Base-by-base conservation (phyloP, 2,329 filamentous ascomycete genomes). In the Fusarium sp. region DNA sequence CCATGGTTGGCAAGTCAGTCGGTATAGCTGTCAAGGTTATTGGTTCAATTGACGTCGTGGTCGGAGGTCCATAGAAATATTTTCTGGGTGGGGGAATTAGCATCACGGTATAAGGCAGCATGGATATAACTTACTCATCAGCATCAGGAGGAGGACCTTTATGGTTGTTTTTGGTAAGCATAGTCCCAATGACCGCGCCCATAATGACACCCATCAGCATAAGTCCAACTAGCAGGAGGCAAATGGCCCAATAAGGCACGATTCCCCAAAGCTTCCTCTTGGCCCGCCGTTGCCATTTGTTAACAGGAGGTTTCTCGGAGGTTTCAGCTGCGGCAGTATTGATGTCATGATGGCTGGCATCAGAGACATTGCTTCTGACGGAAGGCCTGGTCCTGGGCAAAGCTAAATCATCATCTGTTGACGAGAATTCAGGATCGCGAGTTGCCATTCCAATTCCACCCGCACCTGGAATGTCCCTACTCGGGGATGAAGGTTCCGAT, bases 371-470 rank as follows among this genome's bases (percentile, higher is more conserved):
- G 68, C 86, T 90, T 38, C 84, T 79, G 3, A 84, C 79, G 0
- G 86, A 88, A 47, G 83, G 82, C 9, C 83, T 83, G 16, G 86
- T 86, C 26, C 81, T 81, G 26, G 84, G 82, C 8, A 83, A 82
- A 44, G 82, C 81, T 3, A 89, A 77, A 48, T 89, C 88, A 23
- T 82, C 88, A 18, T 82, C 79, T 7, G 81, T 83, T 2, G 88
- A 88, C 16, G 86, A 84, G 76, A 89, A 91, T 69, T 90, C 88
- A 0, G 88, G 89, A 63, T 91, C 86, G 26, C 86, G 82, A 9
- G 88, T 87, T 6, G 88, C 88, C 21, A 89, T 77, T 5, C 88
- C 88, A 29, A 90, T 81, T 18, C 88, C 88, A 6, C 88, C 88
- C 8, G 88, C 87, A n/a, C 88, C 89, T 4, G 85, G 78, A 35